Base-by-base conservation (phyloP, 805 yeast species). In the Lachancea dasiensis region DNA sequence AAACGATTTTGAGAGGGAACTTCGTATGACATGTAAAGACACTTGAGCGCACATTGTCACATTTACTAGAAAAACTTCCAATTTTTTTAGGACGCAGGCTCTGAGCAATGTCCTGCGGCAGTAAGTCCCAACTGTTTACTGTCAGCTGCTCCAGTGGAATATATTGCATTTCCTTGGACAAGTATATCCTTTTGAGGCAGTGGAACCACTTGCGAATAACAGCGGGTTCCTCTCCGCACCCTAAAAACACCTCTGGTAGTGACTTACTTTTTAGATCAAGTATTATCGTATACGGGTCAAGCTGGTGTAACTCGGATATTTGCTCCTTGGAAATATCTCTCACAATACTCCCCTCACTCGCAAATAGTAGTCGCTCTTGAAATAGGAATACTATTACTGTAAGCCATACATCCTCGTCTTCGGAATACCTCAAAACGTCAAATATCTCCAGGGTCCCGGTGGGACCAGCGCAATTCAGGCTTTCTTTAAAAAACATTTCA, bases 81-180 rank as follows among this genome's bases (percentile, higher is more conserved):
- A 9, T 17, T 10, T 11, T 7, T 20, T 30, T 30, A 6, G 21
- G 30, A 19, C 37, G 31, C 1, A 71, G 47, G 11, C 40, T 27
- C 6, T 60, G 41, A 10, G 50, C 38, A 10, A 49, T 34, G 30
- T 56, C 52, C 7, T 51, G 56, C 6, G 63, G 54, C 6, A 73
- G 49, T 7, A 70, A 45, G 7, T 51, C 52, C 77, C 81, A 72
- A 1, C 70, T 69, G 44, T 69, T 77, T 1, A 70, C 63, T 1
- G 81, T 70, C 43, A 75, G 54, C 48, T 74, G 76, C 22, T 63
- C 61, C 18, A 74, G 45, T 4, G 72, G 64, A 6, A 62, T 36
- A 13, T 15, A 39, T 25, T 14, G 22, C 4, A 11, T 28, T 14
- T 27, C 27, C 6, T 17, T 7, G 4, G 36, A 15, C 25, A 32